Percentiles rank a stretch among this genome's conserved stretches.
These are phyloP conservation scores for Pseudogymnoascus sp. DNA, from an alignment of 2,329 filamentous ascomycete species.

Conservation along the genomic window DNA sequence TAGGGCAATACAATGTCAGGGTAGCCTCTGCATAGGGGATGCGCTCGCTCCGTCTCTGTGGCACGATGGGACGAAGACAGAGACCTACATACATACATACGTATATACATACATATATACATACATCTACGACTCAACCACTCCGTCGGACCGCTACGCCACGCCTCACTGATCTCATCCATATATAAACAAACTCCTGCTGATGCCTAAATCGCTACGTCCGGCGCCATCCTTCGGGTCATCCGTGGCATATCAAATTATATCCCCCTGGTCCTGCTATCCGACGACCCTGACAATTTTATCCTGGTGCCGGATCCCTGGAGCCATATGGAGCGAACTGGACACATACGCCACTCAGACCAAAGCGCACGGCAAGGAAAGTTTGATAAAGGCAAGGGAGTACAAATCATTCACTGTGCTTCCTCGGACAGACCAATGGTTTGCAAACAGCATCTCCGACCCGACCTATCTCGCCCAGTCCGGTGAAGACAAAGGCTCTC, in stretches of 20 bases:
- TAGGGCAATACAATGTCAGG: not conserved
- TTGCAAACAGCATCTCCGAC: not conserved
- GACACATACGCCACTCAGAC: not conserved
- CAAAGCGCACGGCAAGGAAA: not conserved
- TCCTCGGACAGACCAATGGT: not conserved
- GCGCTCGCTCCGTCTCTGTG: not conserved
- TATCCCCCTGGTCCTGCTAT: not conserved
- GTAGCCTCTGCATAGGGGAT: not conserved
- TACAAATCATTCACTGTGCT: not conserved
- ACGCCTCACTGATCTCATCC: not conserved
- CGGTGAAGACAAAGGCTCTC: not conserved
- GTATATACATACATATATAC: not conserved
- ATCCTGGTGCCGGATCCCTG: not conserved
- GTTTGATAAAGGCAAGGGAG: not conserved
- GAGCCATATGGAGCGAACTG: not conserved
- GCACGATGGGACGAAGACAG: not conserved
- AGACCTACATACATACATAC: not conserved
- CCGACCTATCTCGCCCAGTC: not conserved
- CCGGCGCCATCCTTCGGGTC: not conserved
- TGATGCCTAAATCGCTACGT: not conserved
- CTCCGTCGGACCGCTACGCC: not conserved
- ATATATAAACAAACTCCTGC: not conserved
- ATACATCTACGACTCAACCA: not conserved
- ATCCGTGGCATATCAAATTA: not conserved
- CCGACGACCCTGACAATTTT: not conserved